phyloP scores from a whole-genome alignment of 768 basidiomycete species.

The Tylopilus felleus region DNA sequence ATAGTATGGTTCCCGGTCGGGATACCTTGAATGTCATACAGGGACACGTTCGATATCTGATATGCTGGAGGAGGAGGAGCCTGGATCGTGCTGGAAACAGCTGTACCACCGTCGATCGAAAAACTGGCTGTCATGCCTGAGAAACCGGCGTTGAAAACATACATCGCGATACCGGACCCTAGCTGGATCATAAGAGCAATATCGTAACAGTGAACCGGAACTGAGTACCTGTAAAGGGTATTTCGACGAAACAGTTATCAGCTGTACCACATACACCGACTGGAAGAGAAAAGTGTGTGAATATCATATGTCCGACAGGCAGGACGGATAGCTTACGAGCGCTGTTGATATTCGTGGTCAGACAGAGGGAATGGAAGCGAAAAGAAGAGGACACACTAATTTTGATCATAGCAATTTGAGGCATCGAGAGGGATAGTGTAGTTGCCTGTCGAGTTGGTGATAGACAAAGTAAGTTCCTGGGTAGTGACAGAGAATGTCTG shows the following conservation, averaged over 20 bases:
- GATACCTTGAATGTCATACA: slow-evolving; percentile 19
- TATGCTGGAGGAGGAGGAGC: slow-evolving; percentile 12
- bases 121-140: slow-evolving; percentile 24
- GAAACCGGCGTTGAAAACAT: slow-evolving; percentile 20
- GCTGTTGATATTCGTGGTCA: slow-evolving; percentile 6
- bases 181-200: background rate
- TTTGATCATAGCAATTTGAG: slow-evolving; percentile 21
- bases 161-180: slow-evolving; percentile 29
- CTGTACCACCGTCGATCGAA: slow-evolving; percentile 13
- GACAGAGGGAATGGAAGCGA: background rate
- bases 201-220: background rate
- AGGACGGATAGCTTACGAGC: slow-evolving; percentile 13
- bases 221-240: slow-evolving; percentile 22
- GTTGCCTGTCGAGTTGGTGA: slow-evolving; percentile 22
- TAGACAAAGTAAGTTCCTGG: slow-evolving; percentile 1
- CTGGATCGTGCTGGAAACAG: background rate
- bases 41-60: slow-evolving; percentile 21
- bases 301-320: background rate
- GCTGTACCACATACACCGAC: slow-evolving; percentile 12
- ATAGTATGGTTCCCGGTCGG: slow-evolving; percentile 16
- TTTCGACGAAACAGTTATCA: slow-evolving; percentile 15
- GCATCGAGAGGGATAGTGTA: slow-evolving; percentile 15
- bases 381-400: slow-evolving; percentile 22
- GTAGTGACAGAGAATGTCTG: background rate
- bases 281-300: background rate